These are phyloP conservation scores for thale cress (Arabidopsis thaliana) DNA, from an alignment of 345 rosid species.

Conservation along the genomic window DNA sequence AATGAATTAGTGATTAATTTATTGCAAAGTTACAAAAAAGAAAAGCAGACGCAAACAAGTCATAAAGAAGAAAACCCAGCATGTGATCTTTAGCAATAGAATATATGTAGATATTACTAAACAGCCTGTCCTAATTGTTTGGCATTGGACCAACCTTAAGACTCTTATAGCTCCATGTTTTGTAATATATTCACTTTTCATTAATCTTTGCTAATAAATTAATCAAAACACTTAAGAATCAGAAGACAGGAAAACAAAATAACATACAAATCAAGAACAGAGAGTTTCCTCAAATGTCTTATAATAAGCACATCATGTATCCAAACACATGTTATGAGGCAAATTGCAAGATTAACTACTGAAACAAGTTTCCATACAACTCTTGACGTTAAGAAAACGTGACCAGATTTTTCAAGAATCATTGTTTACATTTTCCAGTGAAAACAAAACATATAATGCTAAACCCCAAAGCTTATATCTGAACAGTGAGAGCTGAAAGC, in stretches of 20 bases:
- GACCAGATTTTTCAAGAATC: not conserved
- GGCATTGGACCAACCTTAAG: conserved; percentile 44
- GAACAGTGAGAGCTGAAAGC: conserved; percentile 9
- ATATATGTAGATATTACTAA: conserved; percentile 39
- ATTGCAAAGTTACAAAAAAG: conserved; percentile 44
- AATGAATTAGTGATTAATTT: conserved; percentile 55
- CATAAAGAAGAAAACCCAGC: conserved; percentile 52
- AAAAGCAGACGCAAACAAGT: conserved; percentile 53
- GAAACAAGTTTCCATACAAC: conserved; percentile 27
- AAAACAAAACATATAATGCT: conserved; percentile 12
- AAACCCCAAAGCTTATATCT: conserved; percentile 2
- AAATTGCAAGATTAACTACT: conserved; percentile 5
- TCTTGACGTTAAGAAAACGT: not conserved
- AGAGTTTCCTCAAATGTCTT: conserved; percentile 30
- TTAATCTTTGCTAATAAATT: conserved; percentile 14
- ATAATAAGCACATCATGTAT: conserved; percentile 13
- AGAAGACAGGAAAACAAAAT: conserved; percentile 20
- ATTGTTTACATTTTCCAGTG: not conserved
- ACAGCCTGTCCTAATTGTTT: conserved; percentile 58
- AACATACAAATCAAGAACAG: conserved; percentile 28
- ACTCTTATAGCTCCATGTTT: conserved; percentile 15
- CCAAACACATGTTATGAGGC: not conserved
- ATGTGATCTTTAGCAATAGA: conserved; percentile 70
- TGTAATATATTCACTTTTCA: conserved; percentile 9
- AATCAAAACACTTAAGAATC: not conserved